phyloP scores from a whole-genome alignment of 345 rosid genomes.

The Schrenkiella parvula region DNA sequence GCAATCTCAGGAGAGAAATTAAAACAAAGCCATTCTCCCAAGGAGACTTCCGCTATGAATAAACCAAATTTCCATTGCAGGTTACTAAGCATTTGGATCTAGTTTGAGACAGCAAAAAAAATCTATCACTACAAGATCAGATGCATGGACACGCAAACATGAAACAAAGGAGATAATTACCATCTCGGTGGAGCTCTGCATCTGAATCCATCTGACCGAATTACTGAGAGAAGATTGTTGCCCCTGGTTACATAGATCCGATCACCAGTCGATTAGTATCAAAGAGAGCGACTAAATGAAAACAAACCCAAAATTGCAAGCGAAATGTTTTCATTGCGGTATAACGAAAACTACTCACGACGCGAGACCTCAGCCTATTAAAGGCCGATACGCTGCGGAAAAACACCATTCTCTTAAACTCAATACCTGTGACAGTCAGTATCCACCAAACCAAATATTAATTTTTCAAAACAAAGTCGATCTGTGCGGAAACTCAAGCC shows the following conservation, averaged over 20 bases:
- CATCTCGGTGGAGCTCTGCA: conserved; percentile 63
- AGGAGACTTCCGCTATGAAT: neutral
- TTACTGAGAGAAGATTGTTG: conserved; percentile 58
- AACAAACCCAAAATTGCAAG: neutral
- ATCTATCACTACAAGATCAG: neutral
- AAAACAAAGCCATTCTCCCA: neutral
- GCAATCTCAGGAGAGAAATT: neutral
- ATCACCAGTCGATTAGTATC: conserved; percentile 12
- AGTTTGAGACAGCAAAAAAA: neutral
- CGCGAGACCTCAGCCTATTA: conserved; percentile 58
- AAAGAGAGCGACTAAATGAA: neutral
- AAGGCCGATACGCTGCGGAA: conserved; percentile 60
- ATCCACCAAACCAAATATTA: conserved; percentile 12
- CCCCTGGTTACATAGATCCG: conserved; percentile 36
- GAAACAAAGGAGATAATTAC: conserved; percentile 33
- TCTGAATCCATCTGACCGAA: conserved; percentile 88
- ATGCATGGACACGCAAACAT: neutral
- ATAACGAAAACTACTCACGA: conserved; percentile 37
- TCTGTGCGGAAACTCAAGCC: conserved; percentile 7
- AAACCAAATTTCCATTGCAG: neutral
- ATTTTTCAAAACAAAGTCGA: neutral
- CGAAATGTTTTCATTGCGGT: neutral
- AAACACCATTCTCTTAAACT: conserved; percentile 53
- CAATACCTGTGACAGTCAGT: conserved; percentile 24
- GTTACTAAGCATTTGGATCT: neutral